Percentiles rank a stretch among this genome's conserved stretches.
These are phyloP conservation scores for Sphagnurus paluster DNA, from an alignment of 1,284 basidiomycete genomes.

Conservation along the genomic window DNA sequence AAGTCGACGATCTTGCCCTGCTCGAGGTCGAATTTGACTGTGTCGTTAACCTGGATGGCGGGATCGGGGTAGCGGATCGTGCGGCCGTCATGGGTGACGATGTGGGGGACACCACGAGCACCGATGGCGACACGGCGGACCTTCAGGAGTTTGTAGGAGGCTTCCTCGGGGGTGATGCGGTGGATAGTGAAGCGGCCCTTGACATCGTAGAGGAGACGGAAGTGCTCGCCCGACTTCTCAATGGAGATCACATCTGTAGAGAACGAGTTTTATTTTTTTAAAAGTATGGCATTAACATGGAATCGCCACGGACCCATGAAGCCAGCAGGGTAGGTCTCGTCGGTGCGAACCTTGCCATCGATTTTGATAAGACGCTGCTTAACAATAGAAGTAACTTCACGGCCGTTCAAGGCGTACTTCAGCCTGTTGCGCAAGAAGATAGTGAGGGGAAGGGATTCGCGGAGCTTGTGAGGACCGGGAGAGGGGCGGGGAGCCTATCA, in stretches of 20 bases:
- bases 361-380: slow-evolving; percentile 98
- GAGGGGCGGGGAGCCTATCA: slow-evolving; percentile 90
- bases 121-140: slow-evolving; percentile 93
- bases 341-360: slow-evolving; percentile 98
- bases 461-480: slow-evolving; percentile 98
- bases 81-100: slow-evolving; percentile 99
- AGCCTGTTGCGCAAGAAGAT: slow-evolving; percentile 99
- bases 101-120: slow-evolving; percentile 91
- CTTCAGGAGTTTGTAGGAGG: slow-evolving; percentile 97
- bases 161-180: slow-evolving; percentile 98
- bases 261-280: slow-evolving; percentile 5
- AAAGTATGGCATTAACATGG: not conserved
- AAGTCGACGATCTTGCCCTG: slow-evolving; percentile 94
- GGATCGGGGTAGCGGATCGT: slow-evolving; percentile 99
- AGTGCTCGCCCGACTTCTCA: slow-evolving; percentile 99
- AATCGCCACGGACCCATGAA: slow-evolving; percentile 82
- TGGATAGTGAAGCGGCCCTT: slow-evolving; percentile 99
- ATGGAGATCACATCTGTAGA: slow-evolving; percentile 89
- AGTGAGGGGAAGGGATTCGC: slow-evolving; percentile 92
- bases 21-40: slow-evolving; percentile 95
- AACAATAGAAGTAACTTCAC: slow-evolving; percentile 95
- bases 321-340: slow-evolving; percentile 94
- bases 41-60: slow-evolving; percentile 94
- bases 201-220: slow-evolving; percentile 99
- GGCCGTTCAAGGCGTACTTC: slow-evolving; percentile 97